phyloP scores from a whole-genome alignment of 345 rosid genomes.

The Rhodomyrtus tomentosa region DNA sequence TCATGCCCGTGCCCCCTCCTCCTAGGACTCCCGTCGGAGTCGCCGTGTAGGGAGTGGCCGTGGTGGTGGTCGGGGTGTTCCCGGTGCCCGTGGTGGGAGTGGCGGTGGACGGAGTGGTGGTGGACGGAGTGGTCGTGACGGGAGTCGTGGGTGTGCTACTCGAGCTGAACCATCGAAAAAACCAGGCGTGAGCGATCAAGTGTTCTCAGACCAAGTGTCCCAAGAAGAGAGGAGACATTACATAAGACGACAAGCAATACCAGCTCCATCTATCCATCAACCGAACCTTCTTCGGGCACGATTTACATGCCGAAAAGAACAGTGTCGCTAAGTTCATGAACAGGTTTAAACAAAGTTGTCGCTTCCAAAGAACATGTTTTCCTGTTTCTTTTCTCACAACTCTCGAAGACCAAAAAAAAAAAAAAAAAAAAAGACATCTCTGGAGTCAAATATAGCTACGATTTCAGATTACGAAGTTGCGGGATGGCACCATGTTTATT shows the following conservation, averaged over 20 bases:
- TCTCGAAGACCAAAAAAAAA: not conserved
- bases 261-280: not conserved
- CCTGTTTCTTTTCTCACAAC: not conserved
- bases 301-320: not conserved
- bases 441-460: not conserved
- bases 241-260: not conserved
- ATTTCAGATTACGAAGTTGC: not conserved
- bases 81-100: conserved; percentile 11
- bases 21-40: conserved; percentile 45
- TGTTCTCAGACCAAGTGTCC: not conserved
- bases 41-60: conserved; percentile 23
- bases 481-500: not conserved
- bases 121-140: not conserved
- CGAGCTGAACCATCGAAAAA: not conserved
- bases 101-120: conserved; percentile 7
- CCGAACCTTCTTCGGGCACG: not conserved
- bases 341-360: not conserved
- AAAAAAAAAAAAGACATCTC: no score
- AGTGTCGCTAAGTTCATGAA: not conserved
- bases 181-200: not conserved
- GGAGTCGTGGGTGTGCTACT: not conserved
- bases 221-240: not conserved
- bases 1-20: conserved; percentile 27
- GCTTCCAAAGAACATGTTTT: not conserved
- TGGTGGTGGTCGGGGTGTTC: conserved; percentile 9